A percentile compares a stretch with the other conserved stretches of the same genome.
Evolutionary conservation across 495 filamentous ascomycete genomes (phyloP).

Genomic region (Tuber aestivum): DNA sequence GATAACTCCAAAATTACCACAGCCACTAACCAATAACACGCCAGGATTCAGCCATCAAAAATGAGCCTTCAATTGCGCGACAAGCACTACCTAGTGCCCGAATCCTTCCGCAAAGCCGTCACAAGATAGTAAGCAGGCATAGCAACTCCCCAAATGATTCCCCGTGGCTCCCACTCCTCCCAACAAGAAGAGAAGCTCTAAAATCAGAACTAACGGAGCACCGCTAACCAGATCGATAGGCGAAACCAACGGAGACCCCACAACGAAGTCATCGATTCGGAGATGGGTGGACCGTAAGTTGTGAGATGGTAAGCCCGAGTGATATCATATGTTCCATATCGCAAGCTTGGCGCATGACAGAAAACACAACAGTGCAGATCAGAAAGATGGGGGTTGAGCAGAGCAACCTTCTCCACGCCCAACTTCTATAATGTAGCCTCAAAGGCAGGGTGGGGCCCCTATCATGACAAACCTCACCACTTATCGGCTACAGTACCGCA

Average conservation of each 20-base stretch:
- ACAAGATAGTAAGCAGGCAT: background rate
- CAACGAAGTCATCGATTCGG: background rate
- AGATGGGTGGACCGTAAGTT: background rate
- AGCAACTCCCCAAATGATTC: background rate
- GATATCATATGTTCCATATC: background rate
- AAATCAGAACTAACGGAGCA: background rate
- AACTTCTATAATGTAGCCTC: background rate
- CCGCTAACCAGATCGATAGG: background rate
- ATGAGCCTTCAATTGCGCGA: background rate
- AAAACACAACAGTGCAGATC: background rate
- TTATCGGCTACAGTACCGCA: too few relatives aligned
- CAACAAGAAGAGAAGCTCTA: background rate
- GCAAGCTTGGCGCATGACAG: background rate
- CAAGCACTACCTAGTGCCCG: background rate
- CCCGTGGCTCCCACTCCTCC: background rate
- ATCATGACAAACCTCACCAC: too few relatives aligned
- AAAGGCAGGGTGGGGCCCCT: background rate
- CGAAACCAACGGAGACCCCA: background rate
- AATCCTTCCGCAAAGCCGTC: background rate
- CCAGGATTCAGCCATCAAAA: background rate
- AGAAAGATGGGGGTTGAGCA: background rate
- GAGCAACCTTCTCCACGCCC: background rate
- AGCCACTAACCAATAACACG: background rate
- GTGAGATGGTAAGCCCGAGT: background rate
- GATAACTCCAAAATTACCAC: background rate